Evolutionary conservation across 2,329 filamentous ascomycete genomes (phyloP), one percentile per base, ranked within the genome.

Genomic region (Falciphora oryzae): DNA sequence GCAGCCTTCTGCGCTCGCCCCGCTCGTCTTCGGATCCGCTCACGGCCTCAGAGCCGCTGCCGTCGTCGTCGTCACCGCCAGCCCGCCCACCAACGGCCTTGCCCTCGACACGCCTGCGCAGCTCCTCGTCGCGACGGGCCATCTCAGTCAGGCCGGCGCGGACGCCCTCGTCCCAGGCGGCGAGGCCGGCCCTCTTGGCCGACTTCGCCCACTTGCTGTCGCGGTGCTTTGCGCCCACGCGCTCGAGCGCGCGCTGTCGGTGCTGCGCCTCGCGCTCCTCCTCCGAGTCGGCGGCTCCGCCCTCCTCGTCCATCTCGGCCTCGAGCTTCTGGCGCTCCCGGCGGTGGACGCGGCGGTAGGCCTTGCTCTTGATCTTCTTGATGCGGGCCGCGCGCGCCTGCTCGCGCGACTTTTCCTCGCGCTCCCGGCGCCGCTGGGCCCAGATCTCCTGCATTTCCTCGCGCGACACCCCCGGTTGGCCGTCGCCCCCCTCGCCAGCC

Each of bases 331-430:
- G 75, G 64, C 83, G 80, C 75, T 88, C 91, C 73, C 90, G 97
- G 53, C 94, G 88, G 76, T 98, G 94, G 18, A 98, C 89, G 59
- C 93, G 89, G 64, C 94, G 91, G 74, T 96, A 99, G 0, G 93
- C 86, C 76, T 97, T 99, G 74, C 91, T 96, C 83, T 99, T 99
- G 79, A 99, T 99, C 81, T 98, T 98, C 80, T 97, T 97, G 78
- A 99, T 92, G 29, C 95, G 89, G 78, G 93, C 96, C 10, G 93
- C 86, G 65, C 93, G 89, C 58, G 93, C 89, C 72, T 96, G 90
- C 77, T 98, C 94, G 14, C 93, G 85, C 71, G 96, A 97, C 68
- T 94, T 84, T 10, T 97, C 79, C 71, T 98, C 94, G 69, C 95
- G 85, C 68, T 91, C 88, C 74, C 88, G 88, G 16, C 95, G 88